Conservation (phyloP, 768 basidiomycete species). For the Boletus reticuloceps region DNA sequence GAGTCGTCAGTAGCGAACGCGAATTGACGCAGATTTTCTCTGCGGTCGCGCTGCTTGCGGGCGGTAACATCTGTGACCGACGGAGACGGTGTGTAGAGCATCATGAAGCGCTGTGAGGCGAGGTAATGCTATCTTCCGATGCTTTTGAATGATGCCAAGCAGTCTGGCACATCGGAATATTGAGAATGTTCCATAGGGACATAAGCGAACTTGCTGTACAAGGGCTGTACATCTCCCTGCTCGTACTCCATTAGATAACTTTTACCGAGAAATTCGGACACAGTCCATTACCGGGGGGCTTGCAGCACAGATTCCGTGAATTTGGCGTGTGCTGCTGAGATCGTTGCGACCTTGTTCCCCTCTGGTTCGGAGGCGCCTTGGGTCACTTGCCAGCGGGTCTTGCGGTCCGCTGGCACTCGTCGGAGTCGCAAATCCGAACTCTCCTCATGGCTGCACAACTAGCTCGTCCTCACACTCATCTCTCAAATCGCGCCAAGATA, state of each 20-base stretch:
- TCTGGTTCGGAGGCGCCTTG: too few species aligned
- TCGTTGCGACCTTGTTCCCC: too few species aligned
- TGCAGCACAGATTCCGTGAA: too few species aligned
- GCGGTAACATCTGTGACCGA: conserved; percentile 9
- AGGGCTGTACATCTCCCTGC: not conserved
- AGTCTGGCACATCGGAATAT: not conserved
- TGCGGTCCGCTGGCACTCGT: too few species aligned
- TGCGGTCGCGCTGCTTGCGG: conserved; percentile 27
- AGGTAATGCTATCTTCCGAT: not conserved
- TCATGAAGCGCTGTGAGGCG: conserved; percentile 2
- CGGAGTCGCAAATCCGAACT: not conserved
- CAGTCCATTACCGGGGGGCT: too few species aligned
- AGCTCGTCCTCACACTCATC: conserved; percentile 53
- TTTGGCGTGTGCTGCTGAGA: too few species aligned
- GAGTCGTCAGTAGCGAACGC: not conserved
- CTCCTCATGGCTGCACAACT: conserved; percentile 8
- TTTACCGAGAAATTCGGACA: too few species aligned
- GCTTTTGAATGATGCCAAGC: conserved; percentile 1
- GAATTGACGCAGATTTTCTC: conserved; percentile 12
- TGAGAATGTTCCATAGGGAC: not conserved
- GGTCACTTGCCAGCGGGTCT: too few species aligned
- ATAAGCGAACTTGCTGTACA: conserved; percentile 14
- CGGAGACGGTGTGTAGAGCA: conserved; percentile 3
- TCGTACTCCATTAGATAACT: too few species aligned
- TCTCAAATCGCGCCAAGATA: conserved; percentile 61